phyloP scores from a whole-genome alignment of 1,284 basidiomycete species.

The Volvariella volvacea region DNA sequence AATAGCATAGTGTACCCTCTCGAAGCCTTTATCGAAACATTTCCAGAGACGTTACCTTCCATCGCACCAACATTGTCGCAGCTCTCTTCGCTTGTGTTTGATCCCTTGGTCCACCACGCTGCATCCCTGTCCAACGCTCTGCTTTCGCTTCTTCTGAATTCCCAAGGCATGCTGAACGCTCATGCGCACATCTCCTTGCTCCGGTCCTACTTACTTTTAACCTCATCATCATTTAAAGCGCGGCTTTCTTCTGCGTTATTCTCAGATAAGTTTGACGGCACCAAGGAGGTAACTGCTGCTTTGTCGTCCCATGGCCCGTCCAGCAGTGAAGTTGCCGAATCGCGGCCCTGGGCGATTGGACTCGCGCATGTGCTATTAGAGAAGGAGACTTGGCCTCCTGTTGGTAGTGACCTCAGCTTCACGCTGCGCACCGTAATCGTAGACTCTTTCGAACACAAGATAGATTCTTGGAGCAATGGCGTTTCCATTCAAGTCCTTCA shows the following conservation, averaged over 20 bases:
- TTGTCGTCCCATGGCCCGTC: constrained; percentile 29
- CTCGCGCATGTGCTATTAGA: constrained; percentile 66
- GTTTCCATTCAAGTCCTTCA: constrained; percentile 31
- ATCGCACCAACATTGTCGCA: constrained; percentile 57
- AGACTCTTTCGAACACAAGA: constrained; percentile 50
- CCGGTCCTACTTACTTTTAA: constrained; percentile 63
- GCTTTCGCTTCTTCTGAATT: constrained; percentile 51
- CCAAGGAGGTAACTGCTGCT: constrained; percentile 27
- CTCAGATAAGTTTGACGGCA: constrained; percentile 52
- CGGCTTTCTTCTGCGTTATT: constrained; percentile 63
- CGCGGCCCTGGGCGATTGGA: constrained; percentile 65
- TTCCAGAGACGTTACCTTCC: constrained; percentile 51
- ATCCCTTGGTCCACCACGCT: constrained; percentile 50
- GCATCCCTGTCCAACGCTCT: constrained; percentile 54
- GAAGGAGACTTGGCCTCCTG: constrained; percentile 76
- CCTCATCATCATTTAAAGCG: constrained; percentile 57
- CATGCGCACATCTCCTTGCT: constrained; percentile 59
- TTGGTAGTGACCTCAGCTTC: constrained; percentile 77
- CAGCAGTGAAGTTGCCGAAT: no score
- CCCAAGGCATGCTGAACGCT: constrained; percentile 47
- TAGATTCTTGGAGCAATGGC: constrained; percentile 16
- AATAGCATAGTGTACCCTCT: constrained; percentile 27
- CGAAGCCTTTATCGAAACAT: constrained; percentile 42
- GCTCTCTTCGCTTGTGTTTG: constrained; percentile 52
- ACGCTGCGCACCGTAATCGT: constrained; percentile 75